Base-by-base conservation (phyloP, 148 eudicot species). In the Gaultheria prostrata region DNA sequence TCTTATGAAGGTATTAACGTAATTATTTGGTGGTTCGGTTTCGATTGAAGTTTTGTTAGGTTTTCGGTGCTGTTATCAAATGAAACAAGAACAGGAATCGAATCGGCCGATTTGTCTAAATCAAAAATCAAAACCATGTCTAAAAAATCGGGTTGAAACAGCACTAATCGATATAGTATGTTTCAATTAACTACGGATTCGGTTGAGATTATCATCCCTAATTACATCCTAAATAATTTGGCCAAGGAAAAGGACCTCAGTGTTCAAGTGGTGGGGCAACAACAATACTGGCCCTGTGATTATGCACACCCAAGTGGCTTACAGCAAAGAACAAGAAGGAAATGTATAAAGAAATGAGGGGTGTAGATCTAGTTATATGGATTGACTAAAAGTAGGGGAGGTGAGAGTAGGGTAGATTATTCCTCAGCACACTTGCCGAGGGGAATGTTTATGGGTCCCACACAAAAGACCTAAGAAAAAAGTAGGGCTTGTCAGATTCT, bases 401-500 rank as follows among this genome's bases (percentile, higher is more conserved):
- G 49, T 28, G 30, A 49, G 32, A 79, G 45, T 63, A 77, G 85
- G 89, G 84, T 51, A 84, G 85, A 89, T 87, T 90, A 90, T 91
- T 89, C 92, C 85, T 78, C 54, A 70, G 90, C 91, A 91, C 94
- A 88, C 81, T 86, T 69, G 86, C 85, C 92, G 77, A 93, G 93
- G 93, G 85, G 97, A 93, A 93, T 93, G 96, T 93, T 90, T 89
- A 90, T 87, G 89, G 96, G 92, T 18, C 91, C 92, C 88, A 28
- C 57, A 5, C 7, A n/a, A 46, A 50, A 82, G 85, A 76, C 70
- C 79, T 56, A 80, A 82, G 24, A 77, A 77, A 83, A 77, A 77
- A 83, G 35, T 6, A 80, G 73, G 84, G 88, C 81, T 83, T 88
- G 89, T 90, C 92, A 88, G 89, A 88, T 89, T 63, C 30, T 24